Conservation (phyloP, 148 eudicot species). For the Vaccinium darrowii region DNA sequence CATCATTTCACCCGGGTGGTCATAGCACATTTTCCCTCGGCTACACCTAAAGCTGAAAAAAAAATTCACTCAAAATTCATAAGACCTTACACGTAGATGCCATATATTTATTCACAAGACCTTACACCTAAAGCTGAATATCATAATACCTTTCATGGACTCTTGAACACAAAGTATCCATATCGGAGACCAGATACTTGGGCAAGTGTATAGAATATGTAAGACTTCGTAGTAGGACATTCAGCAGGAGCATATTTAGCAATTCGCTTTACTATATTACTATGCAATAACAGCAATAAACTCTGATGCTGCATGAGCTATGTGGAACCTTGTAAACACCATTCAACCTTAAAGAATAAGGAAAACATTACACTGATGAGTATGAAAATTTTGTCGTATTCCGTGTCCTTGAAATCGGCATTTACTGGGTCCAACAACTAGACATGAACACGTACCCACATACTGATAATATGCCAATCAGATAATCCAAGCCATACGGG, state of each 20-base stretch:
- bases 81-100: neutral
- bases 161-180: neutral
- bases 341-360: neutral
- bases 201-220: neutral
- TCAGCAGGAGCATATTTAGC: neutral
- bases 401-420: no score
- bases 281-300: neutral
- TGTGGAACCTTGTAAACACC: neutral
- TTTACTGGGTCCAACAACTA: no score
- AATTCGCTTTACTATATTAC: neutral
- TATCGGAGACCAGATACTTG: neutral
- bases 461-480: no score
- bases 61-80: neutral
- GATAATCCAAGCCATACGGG: no score
- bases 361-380: neutral
- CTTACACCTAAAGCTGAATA: neutral
- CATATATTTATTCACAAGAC: neutral
- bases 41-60: neutral
- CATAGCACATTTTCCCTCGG: neutral
- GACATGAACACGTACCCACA: no score
- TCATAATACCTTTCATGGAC: neutral
- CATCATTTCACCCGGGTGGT: neutral
- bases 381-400: neutral
- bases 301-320: neutral
- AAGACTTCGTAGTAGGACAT: neutral